A percentile compares a stretch with the other conserved stretches of the same genome.
These are phyloP conservation scores for Sporothrix pseudoabietina DNA, from an alignment of 2,329 filamentous ascomycete species.

Conservation along the genomic window DNA sequence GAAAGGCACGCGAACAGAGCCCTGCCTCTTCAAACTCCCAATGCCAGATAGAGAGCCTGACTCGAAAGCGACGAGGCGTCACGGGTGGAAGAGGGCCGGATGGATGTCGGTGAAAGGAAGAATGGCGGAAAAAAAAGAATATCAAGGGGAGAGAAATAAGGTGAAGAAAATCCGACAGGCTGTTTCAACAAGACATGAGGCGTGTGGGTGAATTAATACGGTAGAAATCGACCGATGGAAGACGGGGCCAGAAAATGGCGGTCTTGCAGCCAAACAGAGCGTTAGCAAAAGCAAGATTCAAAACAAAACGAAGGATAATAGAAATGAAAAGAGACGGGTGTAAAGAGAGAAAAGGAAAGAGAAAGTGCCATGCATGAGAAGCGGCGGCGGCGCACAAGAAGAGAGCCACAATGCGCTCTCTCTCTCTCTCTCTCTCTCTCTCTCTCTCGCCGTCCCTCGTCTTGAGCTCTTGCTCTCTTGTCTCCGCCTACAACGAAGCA, in stretches of 20 bases:
- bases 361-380: background rate
- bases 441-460: background rate
- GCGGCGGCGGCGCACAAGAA: background rate
- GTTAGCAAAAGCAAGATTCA: slow-evolving; percentile 19
- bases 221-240: slow-evolving; percentile 11
- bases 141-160: background rate
- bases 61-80: slow-evolving; percentile 20
- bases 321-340: background rate
- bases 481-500: background rate
- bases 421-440: too few relatives aligned
- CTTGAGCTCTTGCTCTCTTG: background rate
- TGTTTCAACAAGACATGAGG: slow-evolving; percentile 28
- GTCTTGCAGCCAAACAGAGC: slow-evolving; percentile 10
- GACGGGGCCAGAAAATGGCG: background rate
- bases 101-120: background rate
- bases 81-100: slow-evolving; percentile 8
- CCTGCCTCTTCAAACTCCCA: slow-evolving; percentile 11
- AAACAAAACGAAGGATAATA: slow-evolving; percentile 15
- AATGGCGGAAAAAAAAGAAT: background rate
- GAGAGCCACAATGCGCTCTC: background rate
- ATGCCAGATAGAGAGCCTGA: slow-evolving; percentile 27
- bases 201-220: slow-evolving; percentile 21
- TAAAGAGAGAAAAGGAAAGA: background rate
- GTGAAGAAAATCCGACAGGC: background rate
- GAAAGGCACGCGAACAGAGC: slow-evolving; percentile 1